A percentile compares a stretch with the other conserved stretches of the same genome.
Conservation (phyloP, 495 filamentous ascomycete genomes). For the Evernia prunastri region DNA sequence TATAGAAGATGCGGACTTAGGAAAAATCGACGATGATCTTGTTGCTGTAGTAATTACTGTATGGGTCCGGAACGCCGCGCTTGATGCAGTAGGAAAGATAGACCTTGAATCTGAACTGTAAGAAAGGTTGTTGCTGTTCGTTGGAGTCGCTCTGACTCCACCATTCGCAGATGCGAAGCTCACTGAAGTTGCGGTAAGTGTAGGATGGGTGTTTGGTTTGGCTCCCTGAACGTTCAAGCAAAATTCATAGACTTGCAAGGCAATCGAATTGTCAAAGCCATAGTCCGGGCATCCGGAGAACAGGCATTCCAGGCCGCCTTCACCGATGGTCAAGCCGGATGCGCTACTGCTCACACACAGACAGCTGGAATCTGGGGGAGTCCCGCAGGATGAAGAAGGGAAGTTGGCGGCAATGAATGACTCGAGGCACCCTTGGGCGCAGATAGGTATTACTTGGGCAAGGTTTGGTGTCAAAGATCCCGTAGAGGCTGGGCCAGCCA, state of each 20-base stretch:
- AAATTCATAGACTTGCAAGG: conserved; percentile 18
- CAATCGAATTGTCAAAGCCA: conserved; percentile 2
- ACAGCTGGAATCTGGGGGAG: conserved; percentile 49
- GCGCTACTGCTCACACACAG: conserved; percentile 54
- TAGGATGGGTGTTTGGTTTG: conserved; percentile 23
- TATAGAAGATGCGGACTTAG: background rate
- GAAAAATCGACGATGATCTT: background rate
- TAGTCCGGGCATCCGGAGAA: conserved; percentile 38
- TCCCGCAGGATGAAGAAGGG: conserved; percentile 41
- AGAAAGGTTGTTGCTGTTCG: background rate
- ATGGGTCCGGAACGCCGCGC: conserved; percentile 10
- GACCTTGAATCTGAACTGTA: background rate
- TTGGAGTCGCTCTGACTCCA: background rate
- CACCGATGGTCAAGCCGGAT: conserved; percentile 62
- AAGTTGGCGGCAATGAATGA: conserved; percentile 58
- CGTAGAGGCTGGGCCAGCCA: conserved; percentile 24
- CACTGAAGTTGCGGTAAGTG: conserved; percentile 21
- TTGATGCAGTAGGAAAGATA: conserved; percentile 15
- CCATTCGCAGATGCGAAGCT: conserved; percentile 5
- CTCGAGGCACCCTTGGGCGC: conserved; percentile 55
- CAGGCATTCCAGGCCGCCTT: conserved; percentile 59
- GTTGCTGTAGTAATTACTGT: conserved; percentile 6
- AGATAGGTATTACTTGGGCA: conserved; percentile 49
- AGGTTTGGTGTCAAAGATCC: conserved; percentile 27
- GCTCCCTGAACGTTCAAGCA: conserved; percentile 17